Evolutionary conservation across 1,284 basidiomycete species (phyloP).

Genomic region (Cystobasidium slooffiae): DNA sequence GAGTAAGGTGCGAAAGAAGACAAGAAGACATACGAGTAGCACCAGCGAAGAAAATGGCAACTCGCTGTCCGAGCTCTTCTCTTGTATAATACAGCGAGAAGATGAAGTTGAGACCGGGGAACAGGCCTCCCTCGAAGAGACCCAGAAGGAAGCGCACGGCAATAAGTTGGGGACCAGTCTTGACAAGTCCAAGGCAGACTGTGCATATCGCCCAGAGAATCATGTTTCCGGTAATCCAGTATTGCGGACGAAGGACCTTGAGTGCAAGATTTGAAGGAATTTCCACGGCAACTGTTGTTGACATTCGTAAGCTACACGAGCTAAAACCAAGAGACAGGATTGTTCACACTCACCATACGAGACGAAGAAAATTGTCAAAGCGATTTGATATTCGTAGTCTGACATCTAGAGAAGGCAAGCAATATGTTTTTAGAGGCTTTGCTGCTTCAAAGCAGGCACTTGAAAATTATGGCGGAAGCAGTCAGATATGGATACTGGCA

Average conservation of each 20-base stretch:
- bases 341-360: neutral
- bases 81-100: slow-evolving; percentile 53
- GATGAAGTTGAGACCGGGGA: slow-evolving; percentile 52
- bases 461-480: neutral
- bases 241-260: slow-evolving; percentile 50
- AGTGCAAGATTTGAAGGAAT: slow-evolving; percentile 52
- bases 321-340: neutral
- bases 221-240: slow-evolving; percentile 49
- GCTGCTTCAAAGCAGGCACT: neutral
- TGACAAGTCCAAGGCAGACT: slow-evolving; percentile 50
- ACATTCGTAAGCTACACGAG: neutral
- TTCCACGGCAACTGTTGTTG: slow-evolving; percentile 49
- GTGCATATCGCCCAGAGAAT: slow-evolving; percentile 51
- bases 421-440: neutral
- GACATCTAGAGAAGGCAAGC: slow-evolving; percentile 34
- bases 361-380: slow-evolving; percentile 45
- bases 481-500: no score
- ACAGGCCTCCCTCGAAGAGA: slow-evolving; percentile 48
- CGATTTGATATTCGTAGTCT: slow-evolving; percentile 43
- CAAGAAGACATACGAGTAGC: slow-evolving; percentile 46
- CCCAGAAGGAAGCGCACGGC: slow-evolving; percentile 48
- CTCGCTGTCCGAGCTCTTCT: slow-evolving; percentile 48
- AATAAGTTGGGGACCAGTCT: slow-evolving; percentile 43
- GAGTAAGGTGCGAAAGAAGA: slow-evolving; percentile 27
- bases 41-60: slow-evolving; percentile 57